Evolutionary conservation across 495 filamentous ascomycete genomes (phyloP).

Genomic region (Neurospora terricola): DNA sequence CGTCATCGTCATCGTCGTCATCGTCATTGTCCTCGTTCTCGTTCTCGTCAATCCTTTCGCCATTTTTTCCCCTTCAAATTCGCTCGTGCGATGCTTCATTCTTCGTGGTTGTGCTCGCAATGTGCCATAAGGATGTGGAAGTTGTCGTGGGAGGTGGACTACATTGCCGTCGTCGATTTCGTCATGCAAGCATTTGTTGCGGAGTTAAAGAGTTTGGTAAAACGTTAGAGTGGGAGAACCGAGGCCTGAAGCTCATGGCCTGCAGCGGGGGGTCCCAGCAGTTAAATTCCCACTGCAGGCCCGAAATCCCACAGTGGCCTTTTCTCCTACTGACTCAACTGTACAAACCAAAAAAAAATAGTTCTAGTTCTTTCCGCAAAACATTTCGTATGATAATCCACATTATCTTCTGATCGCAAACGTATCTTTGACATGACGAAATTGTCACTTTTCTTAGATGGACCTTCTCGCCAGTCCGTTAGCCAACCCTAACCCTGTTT

Average conservation of each 20-base stretch:
- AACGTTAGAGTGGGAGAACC: not conserved
- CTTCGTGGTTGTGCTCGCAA: not conserved
- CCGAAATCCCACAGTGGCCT: too few relatives aligned
- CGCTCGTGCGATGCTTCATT: not conserved
- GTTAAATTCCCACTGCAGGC: too few relatives aligned
- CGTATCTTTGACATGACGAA: not conserved
- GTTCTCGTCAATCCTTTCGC: not conserved
- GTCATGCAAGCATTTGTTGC: not conserved
- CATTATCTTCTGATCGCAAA: not conserved
- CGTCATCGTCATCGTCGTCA: not conserved
- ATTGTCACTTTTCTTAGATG: not conserved
- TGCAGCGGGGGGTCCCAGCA: not conserved
- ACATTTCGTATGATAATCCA: not conserved
- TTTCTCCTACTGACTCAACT: not conserved
- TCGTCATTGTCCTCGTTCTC: not conserved
- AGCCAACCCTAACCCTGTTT: not conserved
- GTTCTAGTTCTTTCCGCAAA: rapidly evolving
- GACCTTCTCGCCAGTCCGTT: not conserved
- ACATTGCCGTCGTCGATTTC: not conserved
- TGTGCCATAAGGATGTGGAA: not conserved
- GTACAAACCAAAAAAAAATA: too few relatives aligned
- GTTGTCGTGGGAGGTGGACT: not conserved
- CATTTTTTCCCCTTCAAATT: not conserved
- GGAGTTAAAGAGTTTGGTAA: not conserved
- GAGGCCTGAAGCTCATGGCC: not conserved